phyloP scores from a whole-genome alignment of 2,329 filamentous ascomycete genomes.

The Cercospora zeina region DNA sequence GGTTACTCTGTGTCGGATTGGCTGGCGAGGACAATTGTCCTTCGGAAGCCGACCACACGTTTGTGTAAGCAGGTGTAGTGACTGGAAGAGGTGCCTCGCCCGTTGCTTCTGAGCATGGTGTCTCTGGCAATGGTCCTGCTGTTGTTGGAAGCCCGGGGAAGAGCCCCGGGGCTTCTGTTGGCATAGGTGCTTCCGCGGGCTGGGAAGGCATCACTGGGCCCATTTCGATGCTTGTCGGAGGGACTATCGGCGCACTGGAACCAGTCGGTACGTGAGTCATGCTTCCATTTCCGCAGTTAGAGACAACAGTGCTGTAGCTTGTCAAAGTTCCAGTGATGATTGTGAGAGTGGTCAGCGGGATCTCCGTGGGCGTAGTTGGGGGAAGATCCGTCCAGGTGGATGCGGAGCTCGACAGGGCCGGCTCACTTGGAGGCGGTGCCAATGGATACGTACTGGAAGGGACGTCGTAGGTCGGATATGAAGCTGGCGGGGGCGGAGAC shows the following conservation, averaged over 20 bases:
- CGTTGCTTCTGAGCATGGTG: constrained; percentile 4
- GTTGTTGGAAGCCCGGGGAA: not conserved
- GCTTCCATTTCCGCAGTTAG: constrained; percentile 4
- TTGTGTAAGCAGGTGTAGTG: constrained; percentile 1
- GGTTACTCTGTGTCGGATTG: not conserved
- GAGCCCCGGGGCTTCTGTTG: constrained; percentile 3
- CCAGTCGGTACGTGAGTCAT: constrained; percentile 4
- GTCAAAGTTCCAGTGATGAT: constrained; percentile 8
- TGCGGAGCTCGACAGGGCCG: not conserved
- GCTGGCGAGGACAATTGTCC: not conserved
- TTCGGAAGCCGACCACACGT: not conserved
- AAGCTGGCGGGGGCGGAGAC: constrained; percentile 3
- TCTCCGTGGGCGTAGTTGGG: not conserved
- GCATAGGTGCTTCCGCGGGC: not conserved
- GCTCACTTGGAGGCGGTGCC: not conserved
- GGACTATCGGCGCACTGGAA: not conserved
- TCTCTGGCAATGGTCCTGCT: not conserved
- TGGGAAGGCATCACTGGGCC: constrained; percentile 1
- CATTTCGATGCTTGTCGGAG: not conserved
- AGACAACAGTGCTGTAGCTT: constrained; percentile 10
- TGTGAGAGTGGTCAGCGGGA: constrained; percentile 7
- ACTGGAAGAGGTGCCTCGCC: not conserved
- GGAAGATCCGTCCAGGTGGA: not conserved
- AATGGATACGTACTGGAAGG: not conserved
- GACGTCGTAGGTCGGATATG: not conserved